These are phyloP conservation scores for Corylus avellana DNA, from an alignment of 306 rosid species.

Conservation along the genomic window DNA sequence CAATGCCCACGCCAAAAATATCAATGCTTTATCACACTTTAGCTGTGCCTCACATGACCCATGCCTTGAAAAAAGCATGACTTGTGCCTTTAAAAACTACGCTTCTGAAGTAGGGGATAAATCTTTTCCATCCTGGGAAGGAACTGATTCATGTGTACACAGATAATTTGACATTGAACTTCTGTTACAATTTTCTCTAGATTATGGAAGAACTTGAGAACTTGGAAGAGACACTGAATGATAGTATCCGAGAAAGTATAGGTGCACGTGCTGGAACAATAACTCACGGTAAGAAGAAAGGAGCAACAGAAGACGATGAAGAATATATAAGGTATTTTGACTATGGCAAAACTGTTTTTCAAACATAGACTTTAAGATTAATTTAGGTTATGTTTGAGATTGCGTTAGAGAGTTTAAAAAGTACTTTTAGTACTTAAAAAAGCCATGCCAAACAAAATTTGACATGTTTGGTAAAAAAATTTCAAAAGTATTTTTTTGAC, in stretches of 20 bases:
- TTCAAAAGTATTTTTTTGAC: no score
- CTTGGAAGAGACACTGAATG: conserved; percentile 96
- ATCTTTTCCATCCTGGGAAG: neutral
- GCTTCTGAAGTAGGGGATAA: neutral
- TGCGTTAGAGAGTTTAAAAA: no score
- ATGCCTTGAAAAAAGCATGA: neutral
- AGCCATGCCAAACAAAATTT: no score
- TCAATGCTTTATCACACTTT: neutral
- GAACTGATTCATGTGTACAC: neutral
- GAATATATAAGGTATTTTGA: conserved; percentile 61
- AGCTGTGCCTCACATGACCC: neutral
- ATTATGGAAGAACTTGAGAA: conserved; percentile 91
- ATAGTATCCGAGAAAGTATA: conserved; percentile 87
- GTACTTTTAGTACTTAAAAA: no score
- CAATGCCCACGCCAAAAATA: neutral
- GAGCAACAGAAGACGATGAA: conserved; percentile 72
- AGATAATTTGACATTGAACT: neutral
- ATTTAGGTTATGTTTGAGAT: neutral
- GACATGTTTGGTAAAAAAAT: no score
- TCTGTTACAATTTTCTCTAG: conserved; percentile 34
- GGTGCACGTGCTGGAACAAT: conserved; percentile 75
- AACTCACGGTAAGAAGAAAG: conserved; percentile 71
- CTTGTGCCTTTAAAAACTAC: neutral
- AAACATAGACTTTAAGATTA: neutral
- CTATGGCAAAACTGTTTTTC: neutral